Conservation (phyloP, 2,329 filamentous ascomycete genomes). For the Graphiopsis chlorocephala region DNA sequence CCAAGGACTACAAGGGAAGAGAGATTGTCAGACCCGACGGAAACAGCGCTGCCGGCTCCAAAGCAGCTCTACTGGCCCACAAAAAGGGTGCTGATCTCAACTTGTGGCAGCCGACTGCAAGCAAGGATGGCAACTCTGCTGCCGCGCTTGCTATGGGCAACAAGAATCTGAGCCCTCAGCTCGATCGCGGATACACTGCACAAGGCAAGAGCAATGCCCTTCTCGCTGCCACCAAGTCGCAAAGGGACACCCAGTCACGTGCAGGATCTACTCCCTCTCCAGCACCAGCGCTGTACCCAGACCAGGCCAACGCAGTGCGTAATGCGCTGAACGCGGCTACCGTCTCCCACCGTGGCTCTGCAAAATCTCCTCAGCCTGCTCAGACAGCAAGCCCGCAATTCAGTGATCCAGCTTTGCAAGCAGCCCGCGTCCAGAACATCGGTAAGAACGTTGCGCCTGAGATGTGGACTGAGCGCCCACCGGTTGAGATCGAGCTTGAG, state of each 20-base stretch:
- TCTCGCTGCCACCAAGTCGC: constrained; percentile 73
- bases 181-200: constrained; percentile 47
- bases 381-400: constrained; percentile 42
- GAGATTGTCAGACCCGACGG: constrained; percentile 61
- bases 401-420: constrained; percentile 52
- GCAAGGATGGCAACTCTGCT: constrained; percentile 62
- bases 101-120: constrained; percentile 51
- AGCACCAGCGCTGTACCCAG: constrained; percentile 48
- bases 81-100: constrained; percentile 52
- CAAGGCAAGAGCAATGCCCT: constrained; percentile 64
- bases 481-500: constrained; percentile 67
- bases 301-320: constrained; percentile 58
- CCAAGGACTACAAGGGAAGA: constrained; percentile 60
- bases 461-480: constrained; percentile 76
- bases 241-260: constrained; percentile 59
- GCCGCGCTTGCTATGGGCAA: constrained; percentile 65
- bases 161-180: constrained; percentile 45
- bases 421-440: constrained; percentile 62
- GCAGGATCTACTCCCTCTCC: constrained; percentile 58
- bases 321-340: constrained; percentile 74
- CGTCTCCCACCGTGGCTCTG: constrained; percentile 58
- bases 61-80: constrained; percentile 69
- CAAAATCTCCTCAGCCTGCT: constrained; percentile 13
- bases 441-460: constrained; percentile 67
- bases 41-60: constrained; percentile 64